These are phyloP conservation scores for Cynara cardunculus DNA, from an alignment of 129 eudicot genomes.

Conservation along the genomic window DNA sequence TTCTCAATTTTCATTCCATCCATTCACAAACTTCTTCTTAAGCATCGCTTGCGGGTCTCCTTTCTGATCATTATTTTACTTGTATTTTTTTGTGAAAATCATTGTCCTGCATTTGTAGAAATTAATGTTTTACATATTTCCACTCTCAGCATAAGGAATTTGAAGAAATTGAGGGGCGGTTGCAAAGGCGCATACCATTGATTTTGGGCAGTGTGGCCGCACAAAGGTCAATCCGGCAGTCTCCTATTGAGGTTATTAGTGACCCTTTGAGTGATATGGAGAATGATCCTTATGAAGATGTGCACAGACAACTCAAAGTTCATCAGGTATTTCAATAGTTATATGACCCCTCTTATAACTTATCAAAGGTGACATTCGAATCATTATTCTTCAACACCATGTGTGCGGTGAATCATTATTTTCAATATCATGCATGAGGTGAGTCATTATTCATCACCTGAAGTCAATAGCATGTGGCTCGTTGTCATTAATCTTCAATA, in stretches of 20 bases:
- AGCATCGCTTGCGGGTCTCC: slow-evolving; percentile 72
- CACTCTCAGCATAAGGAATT: slow-evolving; percentile 85
- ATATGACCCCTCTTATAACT: background rate
- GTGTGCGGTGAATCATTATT: background rate
- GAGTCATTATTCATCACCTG: slow-evolving; percentile 7
- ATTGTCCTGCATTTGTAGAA: background rate
- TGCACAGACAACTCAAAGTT: slow-evolving; percentile 49
- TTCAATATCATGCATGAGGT: background rate
- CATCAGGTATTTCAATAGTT: slow-evolving; percentile 50
- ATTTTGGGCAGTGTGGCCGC: slow-evolving; percentile 63
- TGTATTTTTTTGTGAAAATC: background rate
- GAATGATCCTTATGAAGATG: slow-evolving; percentile 59
- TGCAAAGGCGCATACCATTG: slow-evolving; percentile 65
- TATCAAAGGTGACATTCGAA: background rate
- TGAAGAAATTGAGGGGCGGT: slow-evolving; percentile 81
- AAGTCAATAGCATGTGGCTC: background rate
- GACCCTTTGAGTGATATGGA: slow-evolving; percentile 90
- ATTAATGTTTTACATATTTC: background rate
- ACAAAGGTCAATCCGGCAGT: slow-evolving; percentile 59
- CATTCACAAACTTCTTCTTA: slow-evolving; percentile 75
- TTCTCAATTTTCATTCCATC: slow-evolving; percentile 92
- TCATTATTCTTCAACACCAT: background rate
- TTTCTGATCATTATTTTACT: slow-evolving; percentile 7
- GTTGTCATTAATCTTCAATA: background rate
- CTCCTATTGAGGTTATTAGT: slow-evolving; percentile 85